A percentile compares a stretch with the other conserved stretches of the same genome.
Conservation (phyloP, 2,329 filamentous ascomycete genomes). For the Parastagonospora nodorum region DNA sequence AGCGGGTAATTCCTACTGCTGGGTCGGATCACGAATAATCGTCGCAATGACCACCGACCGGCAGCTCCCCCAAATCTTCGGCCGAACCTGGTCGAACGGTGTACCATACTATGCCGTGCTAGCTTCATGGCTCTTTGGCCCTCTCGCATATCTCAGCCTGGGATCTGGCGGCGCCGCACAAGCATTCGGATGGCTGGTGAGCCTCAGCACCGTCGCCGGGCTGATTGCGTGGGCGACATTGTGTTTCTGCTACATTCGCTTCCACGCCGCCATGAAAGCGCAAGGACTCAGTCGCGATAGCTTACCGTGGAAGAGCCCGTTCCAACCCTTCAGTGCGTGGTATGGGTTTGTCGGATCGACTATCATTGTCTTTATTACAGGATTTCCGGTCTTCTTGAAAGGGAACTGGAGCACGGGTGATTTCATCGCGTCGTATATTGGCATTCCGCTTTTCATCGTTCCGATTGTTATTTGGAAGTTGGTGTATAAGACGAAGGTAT, state of each 20-base stretch:
- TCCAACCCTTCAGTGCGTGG: constrained; percentile 73
- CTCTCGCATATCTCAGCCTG: constrained; percentile 74
- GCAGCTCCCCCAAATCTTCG: constrained; percentile 30
- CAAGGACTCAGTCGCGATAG: constrained; percentile 63
- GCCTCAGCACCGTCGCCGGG: constrained; percentile 71
- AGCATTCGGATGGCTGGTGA: constrained; percentile 74
- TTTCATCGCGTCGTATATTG: constrained; percentile 60
- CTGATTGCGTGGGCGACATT: constrained; percentile 49
- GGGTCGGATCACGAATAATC: constrained; percentile 28
- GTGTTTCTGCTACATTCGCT: constrained; percentile 70
- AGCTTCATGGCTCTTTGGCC: constrained; percentile 59
- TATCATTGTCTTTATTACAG: constrained; percentile 71
- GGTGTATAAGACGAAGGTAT: constrained; percentile 17
- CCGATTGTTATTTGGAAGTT: constrained; percentile 24
- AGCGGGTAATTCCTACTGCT: constrained; percentile 33
- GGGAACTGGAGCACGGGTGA: constrained; percentile 60
- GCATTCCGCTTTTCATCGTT: constrained; percentile 30
- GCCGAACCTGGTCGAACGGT: constrained; percentile 58
- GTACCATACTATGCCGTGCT: constrained; percentile 72
- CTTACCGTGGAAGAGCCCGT: constrained; percentile 68
- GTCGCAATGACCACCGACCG: constrained; percentile 29
- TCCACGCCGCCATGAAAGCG: constrained; percentile 67
- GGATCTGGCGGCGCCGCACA: constrained; percentile 63
- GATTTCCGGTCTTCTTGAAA: constrained; percentile 74
- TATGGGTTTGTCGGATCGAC: constrained; percentile 64